These are phyloP conservation scores for Canariomyces notabilis DNA, from an alignment of 2,329 filamentous ascomycete species.

Conservation along the genomic window DNA sequence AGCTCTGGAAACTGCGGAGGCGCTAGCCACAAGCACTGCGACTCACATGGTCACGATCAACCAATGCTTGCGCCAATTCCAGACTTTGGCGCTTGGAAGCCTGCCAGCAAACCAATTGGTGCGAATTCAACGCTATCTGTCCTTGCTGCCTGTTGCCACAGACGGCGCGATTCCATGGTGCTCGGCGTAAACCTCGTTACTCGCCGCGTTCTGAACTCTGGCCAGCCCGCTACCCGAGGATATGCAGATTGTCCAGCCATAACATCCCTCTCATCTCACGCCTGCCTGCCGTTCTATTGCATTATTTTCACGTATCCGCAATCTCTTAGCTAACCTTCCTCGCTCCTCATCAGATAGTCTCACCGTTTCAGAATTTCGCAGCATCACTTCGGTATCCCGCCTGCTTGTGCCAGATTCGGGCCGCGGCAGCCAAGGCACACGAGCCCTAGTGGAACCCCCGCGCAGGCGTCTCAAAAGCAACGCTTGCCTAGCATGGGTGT, in stretches of 20 bases:
- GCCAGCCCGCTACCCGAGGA: too few relatives aligned
- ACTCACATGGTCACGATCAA: constrained; percentile 13
- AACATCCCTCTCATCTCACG: too few relatives aligned
- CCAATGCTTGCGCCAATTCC: constrained; percentile 13
- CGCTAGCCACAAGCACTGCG: constrained; percentile 12
- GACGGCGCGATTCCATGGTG: too few relatives aligned
- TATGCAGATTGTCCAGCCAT: too few relatives aligned
- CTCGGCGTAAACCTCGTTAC: too few relatives aligned
- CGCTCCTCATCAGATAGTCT: not conserved
- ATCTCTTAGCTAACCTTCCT: constrained; percentile 4
- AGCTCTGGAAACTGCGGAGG: constrained; percentile 11
- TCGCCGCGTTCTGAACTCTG: too few relatives aligned
- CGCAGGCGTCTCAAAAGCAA: constrained; percentile 19
- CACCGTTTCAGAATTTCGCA: not conserved
- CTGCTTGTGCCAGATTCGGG: constrained; percentile 1
- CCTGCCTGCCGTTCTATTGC: too few relatives aligned
- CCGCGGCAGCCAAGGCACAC: constrained; percentile 1
- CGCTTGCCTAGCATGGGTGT: constrained; percentile 65
- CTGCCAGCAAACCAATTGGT: not conserved
- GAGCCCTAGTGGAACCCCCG: constrained; percentile 3
- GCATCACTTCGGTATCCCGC: not conserved
- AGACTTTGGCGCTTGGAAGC: not conserved
- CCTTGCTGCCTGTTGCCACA: too few relatives aligned
- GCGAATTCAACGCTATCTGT: not conserved
- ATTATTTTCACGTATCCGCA: too few relatives aligned